Evolutionary conservation across 2,329 filamentous ascomycete genomes (phyloP), one percentile per base, ranked within the genome.

Genomic region (Lasiodiplodia citricola): DNA sequence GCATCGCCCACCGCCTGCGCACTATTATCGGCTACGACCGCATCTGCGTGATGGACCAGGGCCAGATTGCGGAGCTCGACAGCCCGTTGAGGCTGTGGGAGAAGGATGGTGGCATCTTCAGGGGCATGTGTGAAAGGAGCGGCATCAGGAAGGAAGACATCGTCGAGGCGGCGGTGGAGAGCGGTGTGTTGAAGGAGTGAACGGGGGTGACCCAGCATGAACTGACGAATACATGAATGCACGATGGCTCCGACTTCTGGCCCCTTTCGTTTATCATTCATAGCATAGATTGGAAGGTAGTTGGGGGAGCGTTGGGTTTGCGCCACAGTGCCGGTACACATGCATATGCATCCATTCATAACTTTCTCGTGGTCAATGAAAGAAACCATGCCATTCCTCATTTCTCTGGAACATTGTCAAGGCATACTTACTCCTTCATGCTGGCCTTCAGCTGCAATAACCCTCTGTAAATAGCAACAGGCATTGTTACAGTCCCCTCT

Each of bases 41-140:
- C 57, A 97, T 99, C 77, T 95, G 94, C 75, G 96, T 99, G 73
- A 97, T 99, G 94, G 95, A 98, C 75, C 86, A 90, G 55, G 96
- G 96, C 0, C 82, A 83, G 18, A 97, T 99, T 75, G 93, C 92
- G 0, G 94, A 98, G 85, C 84, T 98, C 71, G 96, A 92, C 75
- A 86, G 87, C 16, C 96, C 96, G 2, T 76, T 91, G 52, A 85
- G 83, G 54, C 82, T 99, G 70, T 98, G 91, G 86, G 86, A 90
- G 37, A 37, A 31, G 69, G 81, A 85, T 57, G 89, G 87, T 11
- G 92, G 92, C 0, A 94, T 97, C 67, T 98, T 98, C 80, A 86
- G 91, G 72, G 85, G 91, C 44, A 97, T 97, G 94, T 97, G 94
- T 77, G 93, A 97, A 55, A 85, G 92, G 62, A 94, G 92, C 75